Conservation (phyloP, 139 green algal species). For the Tetraselmis chui region DNA sequence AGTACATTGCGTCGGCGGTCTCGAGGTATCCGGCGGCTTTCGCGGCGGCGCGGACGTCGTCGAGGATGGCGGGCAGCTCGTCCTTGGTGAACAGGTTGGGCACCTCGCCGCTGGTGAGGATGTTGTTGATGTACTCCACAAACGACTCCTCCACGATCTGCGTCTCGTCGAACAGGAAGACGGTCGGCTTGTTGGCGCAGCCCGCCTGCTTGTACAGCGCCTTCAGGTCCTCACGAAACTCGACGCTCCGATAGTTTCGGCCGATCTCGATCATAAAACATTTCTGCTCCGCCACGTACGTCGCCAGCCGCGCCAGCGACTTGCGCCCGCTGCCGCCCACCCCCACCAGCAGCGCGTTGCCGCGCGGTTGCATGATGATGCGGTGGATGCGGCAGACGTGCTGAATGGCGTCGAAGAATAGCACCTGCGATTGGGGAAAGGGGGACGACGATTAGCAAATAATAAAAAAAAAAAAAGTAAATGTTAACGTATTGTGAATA, state of each 20-base stretch:
- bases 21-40: conserved; percentile 20
- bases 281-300: conserved; percentile 71
- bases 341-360: conserved; percentile 80
- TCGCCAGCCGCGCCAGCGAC: conserved; percentile 61
- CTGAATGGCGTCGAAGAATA: conserved; percentile 51
- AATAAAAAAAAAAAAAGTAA: no score
- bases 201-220: conserved; percentile 57
- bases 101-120: conserved; percentile 60
- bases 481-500: no score
- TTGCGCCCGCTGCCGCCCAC: conserved; percentile 76
- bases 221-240: conserved; percentile 75
- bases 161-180: conserved; percentile 78
- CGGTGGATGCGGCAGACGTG: conserved; percentile 77
- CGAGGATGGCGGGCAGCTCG: conserved; percentile 61
- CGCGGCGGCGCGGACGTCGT: conserved; percentile 38
- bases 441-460: no score
- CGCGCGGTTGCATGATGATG: conserved; percentile 67
- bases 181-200: conserved; percentile 53
- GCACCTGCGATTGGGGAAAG: no score
- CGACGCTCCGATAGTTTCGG: conserved; percentile 57
- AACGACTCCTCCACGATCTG: conserved; percentile 76
- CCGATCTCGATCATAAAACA: conserved; percentile 78
- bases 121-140: conserved; percentile 80
- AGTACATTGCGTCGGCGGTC: conserved; percentile 57
- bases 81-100: conserved; percentile 69